Percentiles rank a stretch among this genome's conserved stretches.
These are phyloP conservation scores for Asterionellopsis glacialis DNA, from an alignment of 108 stramenopile genomes.

Conservation along the genomic window DNA sequence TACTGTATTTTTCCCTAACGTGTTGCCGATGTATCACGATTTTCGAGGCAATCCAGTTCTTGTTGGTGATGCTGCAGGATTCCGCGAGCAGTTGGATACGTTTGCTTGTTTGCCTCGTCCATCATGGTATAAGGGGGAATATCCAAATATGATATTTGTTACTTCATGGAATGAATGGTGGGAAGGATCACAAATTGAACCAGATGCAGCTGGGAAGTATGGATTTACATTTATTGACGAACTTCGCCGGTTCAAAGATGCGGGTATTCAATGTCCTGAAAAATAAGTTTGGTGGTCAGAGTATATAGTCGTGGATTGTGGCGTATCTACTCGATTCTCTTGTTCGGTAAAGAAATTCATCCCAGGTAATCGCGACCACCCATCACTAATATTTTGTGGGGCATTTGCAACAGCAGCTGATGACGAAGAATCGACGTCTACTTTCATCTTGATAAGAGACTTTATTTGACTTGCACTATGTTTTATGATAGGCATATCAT, in stretches of 20 bases:
- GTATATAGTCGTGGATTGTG: not conserved
- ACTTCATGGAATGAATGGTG: constrained; percentile 8
- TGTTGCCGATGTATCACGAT: constrained; percentile 4
- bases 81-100: constrained; percentile 9
- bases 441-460: no score
- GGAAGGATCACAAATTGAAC: no score
- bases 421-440: no score
- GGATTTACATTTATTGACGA: no score
- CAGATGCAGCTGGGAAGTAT: no score
- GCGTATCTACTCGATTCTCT: not conserved
- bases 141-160: constrained; percentile 23
- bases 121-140: constrained; percentile 5
- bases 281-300: no score
- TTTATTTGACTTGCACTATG: no score
- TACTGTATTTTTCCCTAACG: constrained; percentile 22
- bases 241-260: no score
- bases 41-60: constrained; percentile 4
- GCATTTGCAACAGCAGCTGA: no score
- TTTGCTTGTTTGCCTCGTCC: constrained; percentile 22
- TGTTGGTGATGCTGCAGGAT: constrained; percentile 10
- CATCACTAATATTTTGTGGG: not conserved
- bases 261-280: no score
- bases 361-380: not conserved
- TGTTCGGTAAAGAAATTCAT: not conserved
- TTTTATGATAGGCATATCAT: no score